Percentiles rank a stretch among this genome's conserved stretches.
Evolutionary conservation across 2,329 filamentous ascomycete genomes (phyloP).

Genomic region (Fusarium sp.): DNA sequence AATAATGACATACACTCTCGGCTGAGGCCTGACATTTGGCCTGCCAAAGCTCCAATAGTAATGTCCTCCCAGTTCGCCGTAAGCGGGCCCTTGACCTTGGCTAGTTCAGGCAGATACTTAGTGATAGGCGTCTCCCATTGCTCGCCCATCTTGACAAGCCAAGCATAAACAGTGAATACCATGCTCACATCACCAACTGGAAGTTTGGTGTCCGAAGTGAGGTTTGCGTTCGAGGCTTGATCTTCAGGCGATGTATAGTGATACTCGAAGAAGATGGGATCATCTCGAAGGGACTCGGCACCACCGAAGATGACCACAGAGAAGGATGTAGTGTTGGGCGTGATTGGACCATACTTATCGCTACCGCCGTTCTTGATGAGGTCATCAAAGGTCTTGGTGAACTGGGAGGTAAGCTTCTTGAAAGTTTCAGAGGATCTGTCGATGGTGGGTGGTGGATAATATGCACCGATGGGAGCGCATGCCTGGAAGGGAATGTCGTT

Average conservation of each 20-base stretch:
- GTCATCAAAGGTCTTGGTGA: constrained; percentile 23
- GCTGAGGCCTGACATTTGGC: constrained; percentile 33
- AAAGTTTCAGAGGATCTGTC: neutral
- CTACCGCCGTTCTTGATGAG: constrained; percentile 18
- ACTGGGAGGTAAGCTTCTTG: neutral
- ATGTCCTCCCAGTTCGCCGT: constrained; percentile 25
- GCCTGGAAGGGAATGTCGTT: constrained; percentile 24
- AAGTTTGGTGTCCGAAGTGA: constrained; percentile 40
- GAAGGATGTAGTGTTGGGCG: constrained; percentile 30
- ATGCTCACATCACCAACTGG: constrained; percentile 45
- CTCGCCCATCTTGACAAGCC: constrained; percentile 44
- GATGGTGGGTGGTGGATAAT: constrained; percentile 32
- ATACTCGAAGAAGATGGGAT: constrained; percentile 33
- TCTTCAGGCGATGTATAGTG: constrained; percentile 35
- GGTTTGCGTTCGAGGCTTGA: neutral
- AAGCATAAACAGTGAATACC: constrained; percentile 47
- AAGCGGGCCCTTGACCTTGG: neutral
- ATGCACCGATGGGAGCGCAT: constrained; percentile 32
- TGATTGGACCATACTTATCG: constrained; percentile 28
- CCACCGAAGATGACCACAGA: constrained; percentile 33
- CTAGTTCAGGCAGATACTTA: constrained; percentile 41
- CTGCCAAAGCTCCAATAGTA: constrained; percentile 31
- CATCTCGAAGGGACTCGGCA: neutral
- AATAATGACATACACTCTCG: constrained; percentile 24
- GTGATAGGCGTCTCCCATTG: constrained; percentile 44